phyloP scores from a whole-genome alignment of 2,329 filamentous ascomycete species.

The Fonsecaea pedrosoi region DNA sequence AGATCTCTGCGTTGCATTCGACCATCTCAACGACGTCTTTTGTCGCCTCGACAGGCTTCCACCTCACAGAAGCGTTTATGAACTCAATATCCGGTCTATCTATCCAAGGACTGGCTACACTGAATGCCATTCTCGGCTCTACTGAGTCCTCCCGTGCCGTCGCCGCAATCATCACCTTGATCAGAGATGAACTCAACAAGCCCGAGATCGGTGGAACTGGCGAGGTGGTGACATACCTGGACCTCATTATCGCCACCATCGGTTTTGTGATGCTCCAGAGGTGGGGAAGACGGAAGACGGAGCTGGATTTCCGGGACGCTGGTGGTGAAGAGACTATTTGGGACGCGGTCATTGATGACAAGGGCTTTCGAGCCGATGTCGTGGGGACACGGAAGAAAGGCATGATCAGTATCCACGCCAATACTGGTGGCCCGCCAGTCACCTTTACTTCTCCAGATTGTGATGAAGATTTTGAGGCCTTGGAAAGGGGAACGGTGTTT shows the following conservation, averaged over 20 bases:
- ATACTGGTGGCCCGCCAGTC: constrained; percentile 61
- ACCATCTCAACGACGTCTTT: constrained; percentile 56
- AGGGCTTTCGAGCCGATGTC: constrained; percentile 55
- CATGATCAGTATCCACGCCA: constrained; percentile 44
- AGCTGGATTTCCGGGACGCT: constrained; percentile 49
- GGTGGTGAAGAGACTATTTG: constrained; percentile 52
- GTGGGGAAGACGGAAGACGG: constrained; percentile 54
- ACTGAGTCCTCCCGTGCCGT: constrained; percentile 58
- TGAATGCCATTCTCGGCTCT: constrained; percentile 56
- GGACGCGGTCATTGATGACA: constrained; percentile 58
- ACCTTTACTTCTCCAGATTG: constrained; percentile 52
- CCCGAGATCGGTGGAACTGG: constrained; percentile 44
- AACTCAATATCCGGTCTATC: constrained; percentile 52
- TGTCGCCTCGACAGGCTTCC: constrained; percentile 55
- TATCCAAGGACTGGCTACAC: constrained; percentile 52
- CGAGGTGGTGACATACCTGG: constrained; percentile 52
- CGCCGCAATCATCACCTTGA: constrained; percentile 56
- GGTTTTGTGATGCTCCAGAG: constrained; percentile 56
- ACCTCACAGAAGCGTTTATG: constrained; percentile 53
- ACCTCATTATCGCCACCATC: constrained; percentile 53
- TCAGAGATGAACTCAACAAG: constrained; percentile 53
- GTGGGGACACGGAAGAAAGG: constrained; percentile 47
- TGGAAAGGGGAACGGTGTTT: constrained; percentile 46
- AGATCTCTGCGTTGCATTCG: constrained; percentile 53
- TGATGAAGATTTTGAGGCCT: constrained; percentile 50